Evolutionary conservation across 768 basidiomycete genomes (phyloP).

Genomic region (Naganishia vishniacii): DNA sequence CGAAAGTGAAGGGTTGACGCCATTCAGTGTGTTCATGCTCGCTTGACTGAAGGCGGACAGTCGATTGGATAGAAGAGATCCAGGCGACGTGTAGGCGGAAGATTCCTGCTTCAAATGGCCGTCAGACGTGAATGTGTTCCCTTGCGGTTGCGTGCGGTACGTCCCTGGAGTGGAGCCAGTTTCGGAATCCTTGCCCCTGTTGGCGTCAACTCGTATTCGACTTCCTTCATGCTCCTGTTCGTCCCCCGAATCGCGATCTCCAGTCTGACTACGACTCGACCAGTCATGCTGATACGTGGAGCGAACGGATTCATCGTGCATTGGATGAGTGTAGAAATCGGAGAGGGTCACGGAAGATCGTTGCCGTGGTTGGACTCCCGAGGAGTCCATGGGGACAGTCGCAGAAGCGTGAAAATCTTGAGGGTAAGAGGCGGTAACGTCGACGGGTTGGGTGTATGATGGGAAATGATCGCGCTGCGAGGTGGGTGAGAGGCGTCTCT

Average conservation of each 20-base stretch:
- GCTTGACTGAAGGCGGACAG: no score
- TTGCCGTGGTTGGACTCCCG: background rate
- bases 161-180: background rate
- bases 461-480: background rate
- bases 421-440: no score
- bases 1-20: no score
- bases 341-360: slow-evolving; percentile 5
- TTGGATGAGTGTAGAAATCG: background rate
- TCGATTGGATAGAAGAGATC: no score
- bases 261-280: slow-evolving; percentile 17
- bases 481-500: background rate
- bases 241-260: slow-evolving; percentile 4
- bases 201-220: no score
- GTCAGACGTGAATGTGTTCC: no score
- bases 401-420: no score
- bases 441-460: no score
- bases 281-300: slow-evolving; percentile 15
- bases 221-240: background rate
- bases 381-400: no score
- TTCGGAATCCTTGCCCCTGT: background rate
- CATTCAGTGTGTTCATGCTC: no score
- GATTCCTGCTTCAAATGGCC: no score
- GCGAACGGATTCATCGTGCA: slow-evolving; percentile 2
- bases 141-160: no score
- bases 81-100: background rate